phyloP scores from a whole-genome alignment of 2,329 filamentous ascomycete genomes.

The Aspergillus brunneoviolaceus region DNA sequence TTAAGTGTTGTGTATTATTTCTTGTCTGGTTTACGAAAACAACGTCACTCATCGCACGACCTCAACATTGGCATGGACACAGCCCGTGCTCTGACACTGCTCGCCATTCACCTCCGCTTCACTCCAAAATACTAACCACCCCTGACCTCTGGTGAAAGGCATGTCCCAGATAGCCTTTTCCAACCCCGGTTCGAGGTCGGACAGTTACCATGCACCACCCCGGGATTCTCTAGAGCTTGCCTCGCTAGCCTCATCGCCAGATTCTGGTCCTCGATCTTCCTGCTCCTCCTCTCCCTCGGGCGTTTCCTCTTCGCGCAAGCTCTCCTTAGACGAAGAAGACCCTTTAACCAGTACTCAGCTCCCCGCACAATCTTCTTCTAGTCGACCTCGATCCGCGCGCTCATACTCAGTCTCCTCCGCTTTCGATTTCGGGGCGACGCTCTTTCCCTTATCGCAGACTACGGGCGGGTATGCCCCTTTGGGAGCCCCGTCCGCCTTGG shows the following conservation, averaged over 20 bases:
- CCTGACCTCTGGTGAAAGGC: conserved; percentile 7
- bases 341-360: conserved; percentile 57
- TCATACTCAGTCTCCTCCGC: conserved; percentile 89
- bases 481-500: conserved; percentile 66
- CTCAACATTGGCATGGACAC: conserved; percentile 15
- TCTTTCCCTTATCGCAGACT: conserved; percentile 89
- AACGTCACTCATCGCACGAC: too few relatives aligned
- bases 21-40: too few relatives aligned
- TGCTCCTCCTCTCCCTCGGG: conserved; percentile 76
- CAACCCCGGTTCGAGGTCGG: conserved; percentile 29
- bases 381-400: conserved; percentile 54
- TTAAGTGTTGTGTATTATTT: too few relatives aligned
- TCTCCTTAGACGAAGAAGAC: conserved; percentile 86
- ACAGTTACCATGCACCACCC: conserved; percentile 50
- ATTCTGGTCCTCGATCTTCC: conserved; percentile 63
- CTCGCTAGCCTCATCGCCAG: conserved; percentile 80
- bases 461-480: conserved; percentile 80
- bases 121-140: neutral
- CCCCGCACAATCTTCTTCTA: conserved; percentile 55
- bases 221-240: conserved; percentile 97
- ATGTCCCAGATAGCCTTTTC: conserved; percentile 37
- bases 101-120: conserved; percentile 8
- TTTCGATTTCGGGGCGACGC: conserved; percentile 90
- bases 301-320: conserved; percentile 84
- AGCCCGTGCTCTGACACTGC: conserved; percentile 8